Evolutionary conservation across 768 basidiomycete genomes (phyloP).

Genomic region (Leccinum arenicola): DNA sequence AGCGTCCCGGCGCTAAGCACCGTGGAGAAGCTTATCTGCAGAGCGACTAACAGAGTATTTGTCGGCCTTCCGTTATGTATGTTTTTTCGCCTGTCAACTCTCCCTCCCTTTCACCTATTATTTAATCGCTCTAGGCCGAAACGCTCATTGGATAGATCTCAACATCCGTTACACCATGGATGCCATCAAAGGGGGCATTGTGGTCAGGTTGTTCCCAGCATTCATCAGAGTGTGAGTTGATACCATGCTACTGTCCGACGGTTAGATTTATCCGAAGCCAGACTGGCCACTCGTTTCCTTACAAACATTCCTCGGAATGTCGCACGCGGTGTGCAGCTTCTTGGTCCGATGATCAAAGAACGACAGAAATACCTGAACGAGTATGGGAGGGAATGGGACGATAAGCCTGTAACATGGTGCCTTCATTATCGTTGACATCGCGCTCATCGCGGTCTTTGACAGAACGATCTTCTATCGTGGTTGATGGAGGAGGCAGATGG

Average conservation of each 20-base stretch:
- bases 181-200: slow-evolving; percentile 14
- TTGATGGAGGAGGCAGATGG: slow-evolving; percentile 28
- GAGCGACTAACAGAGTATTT: slow-evolving; percentile 44
- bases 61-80: slow-evolving; percentile 49
- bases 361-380: not conserved
- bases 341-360: not conserved
- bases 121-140: slow-evolving; percentile 9
- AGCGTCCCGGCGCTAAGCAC: slow-evolving; percentile 25
- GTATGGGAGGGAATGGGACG: not conserved
- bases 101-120: too few relatives aligned
- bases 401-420: not conserved
- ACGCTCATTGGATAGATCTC: slow-evolving; percentile 31
- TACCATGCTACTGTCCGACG: not conserved
- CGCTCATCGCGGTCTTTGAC: not conserved
- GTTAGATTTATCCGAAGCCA: not conserved
- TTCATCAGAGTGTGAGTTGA: not conserved
- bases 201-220: slow-evolving; percentile 31
- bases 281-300: not conserved
- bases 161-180: slow-evolving; percentile 30
- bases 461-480: slow-evolving; percentile 38
- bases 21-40: slow-evolving; percentile 37
- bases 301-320: not conserved
- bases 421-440: not conserved
- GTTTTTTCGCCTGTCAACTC: not conserved
- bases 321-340: not conserved